Evolutionary conservation across 192 early-diverging fungal genomes (phyloP).

Genomic region (Coemansia sp.): DNA sequence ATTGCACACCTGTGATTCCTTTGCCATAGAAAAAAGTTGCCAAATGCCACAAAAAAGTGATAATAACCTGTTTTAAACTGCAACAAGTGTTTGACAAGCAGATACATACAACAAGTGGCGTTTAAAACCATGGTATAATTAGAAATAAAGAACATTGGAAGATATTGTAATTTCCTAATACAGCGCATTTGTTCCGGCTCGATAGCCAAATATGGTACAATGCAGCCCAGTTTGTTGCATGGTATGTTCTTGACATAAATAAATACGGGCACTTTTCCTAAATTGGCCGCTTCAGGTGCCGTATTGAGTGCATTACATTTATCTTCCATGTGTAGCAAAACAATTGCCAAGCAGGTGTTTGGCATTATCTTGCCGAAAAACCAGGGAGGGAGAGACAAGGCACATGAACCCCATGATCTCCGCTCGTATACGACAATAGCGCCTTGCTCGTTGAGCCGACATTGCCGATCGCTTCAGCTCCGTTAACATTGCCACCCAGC

Average conservation of each 20-base stretch:
- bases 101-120: too few relatives aligned
- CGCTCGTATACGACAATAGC: not conserved
- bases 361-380: not conserved
- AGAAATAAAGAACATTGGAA: too few relatives aligned
- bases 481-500: not conserved
- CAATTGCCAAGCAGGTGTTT: not conserved
- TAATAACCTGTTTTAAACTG: not conserved
- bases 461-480: conserved; percentile 3
- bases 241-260: not conserved
- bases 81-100: not conserved
- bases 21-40: not conserved
- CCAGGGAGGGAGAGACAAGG: not conserved
- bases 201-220: not conserved
- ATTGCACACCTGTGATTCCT: not conserved
- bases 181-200: not conserved
- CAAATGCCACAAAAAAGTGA: not conserved
- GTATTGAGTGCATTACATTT: not conserved
- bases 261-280: too few relatives aligned
- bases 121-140: too few relatives aligned
- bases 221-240: not conserved
- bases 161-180: not conserved
- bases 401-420: not conserved
- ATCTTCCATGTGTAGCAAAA: conserved; percentile 1
- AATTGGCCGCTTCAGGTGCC: not conserved
- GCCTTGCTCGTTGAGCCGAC: not conserved